Evolutionary conservation across 495 filamentous ascomycete species (phyloP).

Genomic region (Apiosordaria backusii): DNA sequence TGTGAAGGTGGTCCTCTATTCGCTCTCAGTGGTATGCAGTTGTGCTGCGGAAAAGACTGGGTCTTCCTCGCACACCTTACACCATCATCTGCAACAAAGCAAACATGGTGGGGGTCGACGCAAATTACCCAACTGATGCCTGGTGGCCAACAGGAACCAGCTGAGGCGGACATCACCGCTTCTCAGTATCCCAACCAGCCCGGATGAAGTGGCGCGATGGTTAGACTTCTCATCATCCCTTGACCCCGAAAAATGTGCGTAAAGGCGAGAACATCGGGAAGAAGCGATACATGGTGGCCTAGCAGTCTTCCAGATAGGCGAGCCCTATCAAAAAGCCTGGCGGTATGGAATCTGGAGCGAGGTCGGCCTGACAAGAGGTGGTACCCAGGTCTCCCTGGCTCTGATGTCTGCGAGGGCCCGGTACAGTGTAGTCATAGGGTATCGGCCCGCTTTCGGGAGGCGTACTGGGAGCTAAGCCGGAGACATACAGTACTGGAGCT

Average conservation of each 20-base stretch:
- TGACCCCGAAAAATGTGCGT: neutral
- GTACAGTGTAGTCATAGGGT: neutral
- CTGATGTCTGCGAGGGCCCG: neutral
- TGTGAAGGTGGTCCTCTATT: neutral
- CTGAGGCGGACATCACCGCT: neutral
- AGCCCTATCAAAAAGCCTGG: neutral
- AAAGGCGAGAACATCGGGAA: neutral
- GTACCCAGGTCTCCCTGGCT: neutral
- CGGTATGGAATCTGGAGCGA: neutral
- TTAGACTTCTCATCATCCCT: neutral
- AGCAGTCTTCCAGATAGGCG: neutral
- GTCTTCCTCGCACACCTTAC: neutral
- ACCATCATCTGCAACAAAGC: neutral
- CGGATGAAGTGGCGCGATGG: neutral
- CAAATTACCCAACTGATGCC: neutral
- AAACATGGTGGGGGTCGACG: neutral
- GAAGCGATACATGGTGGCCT: neutral
- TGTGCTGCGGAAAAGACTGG: neutral
- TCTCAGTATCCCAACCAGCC: neutral
- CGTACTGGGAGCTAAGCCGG: neutral
- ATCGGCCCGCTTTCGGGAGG: constrained; percentile 16
- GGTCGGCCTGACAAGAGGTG: neutral
- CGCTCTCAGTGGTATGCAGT: too few relatives aligned
- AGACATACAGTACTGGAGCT: neutral
- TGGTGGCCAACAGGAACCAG: neutral